A percentile compares a stretch with the other conserved stretches of the same genome.
These are phyloP conservation scores for Stygiomarasmius scandens DNA, from an alignment of 1,284 basidiomycete species.

Conservation along the genomic window DNA sequence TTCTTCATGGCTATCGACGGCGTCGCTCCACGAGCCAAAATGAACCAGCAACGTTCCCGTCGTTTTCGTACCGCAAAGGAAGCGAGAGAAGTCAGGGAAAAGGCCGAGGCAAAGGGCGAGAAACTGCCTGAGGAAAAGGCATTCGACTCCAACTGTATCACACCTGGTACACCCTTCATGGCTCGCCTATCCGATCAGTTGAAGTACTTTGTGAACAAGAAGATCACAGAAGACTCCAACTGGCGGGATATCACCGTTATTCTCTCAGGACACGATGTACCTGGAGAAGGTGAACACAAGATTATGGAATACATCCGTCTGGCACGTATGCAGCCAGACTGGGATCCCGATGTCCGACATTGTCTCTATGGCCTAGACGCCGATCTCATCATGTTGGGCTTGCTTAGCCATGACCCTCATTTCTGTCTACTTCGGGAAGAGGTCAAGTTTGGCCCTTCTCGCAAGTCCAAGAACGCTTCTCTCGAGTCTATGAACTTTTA, in stretches of 20 bases:
- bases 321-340: conserved; percentile 92
- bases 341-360: conserved; percentile 93
- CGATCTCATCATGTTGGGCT: conserved; percentile 97
- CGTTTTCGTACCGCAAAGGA: conserved; percentile 96
- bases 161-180: conserved; percentile 99
- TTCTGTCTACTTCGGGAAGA: conserved; percentile 98
- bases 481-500: conserved; percentile 91
- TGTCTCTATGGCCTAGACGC: conserved; percentile 99
- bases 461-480: conserved; percentile 73
- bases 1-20: conserved; percentile 99
- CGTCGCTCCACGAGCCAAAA: conserved; percentile 97
- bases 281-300: conserved; percentile 99
- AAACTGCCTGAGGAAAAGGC: conserved; percentile 91
- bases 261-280: conserved; percentile 97
- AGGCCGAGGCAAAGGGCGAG: conserved; percentile 88
- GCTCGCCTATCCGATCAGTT: conserved; percentile 87
- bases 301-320: conserved; percentile 99
- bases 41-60: conserved; percentile 97
- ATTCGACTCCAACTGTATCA: conserved; percentile 99
- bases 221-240: conserved; percentile 92
- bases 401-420: conserved; percentile 98
- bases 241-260: conserved; percentile 95
- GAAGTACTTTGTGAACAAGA: conserved; percentile 96
- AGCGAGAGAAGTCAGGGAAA: conserved; percentile 84
- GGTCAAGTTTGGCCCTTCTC: conserved; percentile 93